Evolutionary conservation across 345 rosid species (phyloP).

Genomic region (Populus pruinosa): DNA sequence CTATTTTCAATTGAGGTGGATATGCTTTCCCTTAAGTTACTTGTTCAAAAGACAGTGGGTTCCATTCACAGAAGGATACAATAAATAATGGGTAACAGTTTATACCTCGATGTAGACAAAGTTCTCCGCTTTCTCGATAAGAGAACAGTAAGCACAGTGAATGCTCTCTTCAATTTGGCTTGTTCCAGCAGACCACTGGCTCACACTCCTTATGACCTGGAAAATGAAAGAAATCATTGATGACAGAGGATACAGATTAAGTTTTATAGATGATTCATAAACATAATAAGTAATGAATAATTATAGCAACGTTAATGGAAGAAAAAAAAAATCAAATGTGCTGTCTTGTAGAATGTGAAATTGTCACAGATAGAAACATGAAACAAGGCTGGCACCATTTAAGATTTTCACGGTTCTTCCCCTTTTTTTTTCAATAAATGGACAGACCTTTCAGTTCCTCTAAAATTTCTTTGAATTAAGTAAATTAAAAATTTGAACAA

Average conservation of each 20-base stretch:
- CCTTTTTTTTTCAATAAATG: not conserved
- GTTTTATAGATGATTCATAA: not conserved
- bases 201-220: constrained; percentile 96
- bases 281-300: not conserved
- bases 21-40: not conserved
- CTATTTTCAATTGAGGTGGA: not conserved
- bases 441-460: not conserved
- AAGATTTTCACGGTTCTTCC: not conserved
- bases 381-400: not conserved
- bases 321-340: not conserved
- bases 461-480: not conserved
- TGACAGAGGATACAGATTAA: constrained; percentile 3
- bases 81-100: not conserved
- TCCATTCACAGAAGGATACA: constrained; percentile 2
- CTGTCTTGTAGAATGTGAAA: not conserved
- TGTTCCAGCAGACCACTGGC: constrained; percentile 99
- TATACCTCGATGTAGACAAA: constrained; percentile 90
- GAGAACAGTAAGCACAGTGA: constrained; percentile 91
- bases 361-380: not conserved
- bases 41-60: not conserved
- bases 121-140: constrained; percentile 92
- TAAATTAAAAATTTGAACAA: not conserved
- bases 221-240: constrained; percentile 13
- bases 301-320: too few relatives aligned
- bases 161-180: constrained; percentile 94